Evolutionary conservation across 148 eudicot species (phyloP).

Genomic region (Salicornia ramosissima): DNA sequence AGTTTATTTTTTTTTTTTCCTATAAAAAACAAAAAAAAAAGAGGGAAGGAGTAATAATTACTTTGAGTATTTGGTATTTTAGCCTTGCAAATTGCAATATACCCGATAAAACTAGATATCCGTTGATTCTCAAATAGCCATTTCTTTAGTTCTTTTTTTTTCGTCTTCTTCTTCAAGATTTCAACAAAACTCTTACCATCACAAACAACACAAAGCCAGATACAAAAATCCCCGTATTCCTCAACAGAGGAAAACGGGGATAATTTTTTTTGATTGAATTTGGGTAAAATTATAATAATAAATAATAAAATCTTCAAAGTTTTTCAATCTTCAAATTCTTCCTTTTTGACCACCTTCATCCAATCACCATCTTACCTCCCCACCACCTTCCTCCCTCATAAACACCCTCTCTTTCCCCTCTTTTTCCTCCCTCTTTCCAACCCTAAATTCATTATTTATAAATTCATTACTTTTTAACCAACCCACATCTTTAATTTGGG

Average conservation of each 20-base stretch:
- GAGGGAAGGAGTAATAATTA: no score
- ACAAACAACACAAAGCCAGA: not conserved
- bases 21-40: no score
- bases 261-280: no score
- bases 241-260: not conserved
- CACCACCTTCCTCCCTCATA: slow-evolving; percentile 4
- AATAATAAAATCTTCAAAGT: not conserved
- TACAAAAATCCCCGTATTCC: not conserved
- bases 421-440: not conserved
- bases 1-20: no score
- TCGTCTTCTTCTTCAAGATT: no score
- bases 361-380: slow-evolving; percentile 10
- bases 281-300: not conserved
- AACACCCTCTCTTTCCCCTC: slow-evolving; percentile 8
- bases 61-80: no score
- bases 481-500: not conserved
- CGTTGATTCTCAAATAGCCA: not conserved
- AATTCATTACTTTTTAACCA: not conserved
- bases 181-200: not conserved
- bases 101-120: not conserved
- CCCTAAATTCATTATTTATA: not conserved
- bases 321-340: slow-evolving; percentile 18
- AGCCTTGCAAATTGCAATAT: no score
- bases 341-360: slow-evolving; percentile 12
- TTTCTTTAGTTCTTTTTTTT: not conserved